Percentiles rank a stretch among this genome's conserved stretches.
These are phyloP conservation scores for Pseudogymnoascus destructans DNA, from an alignment of 2,329 filamentous ascomycete genomes.

Conservation along the genomic window DNA sequence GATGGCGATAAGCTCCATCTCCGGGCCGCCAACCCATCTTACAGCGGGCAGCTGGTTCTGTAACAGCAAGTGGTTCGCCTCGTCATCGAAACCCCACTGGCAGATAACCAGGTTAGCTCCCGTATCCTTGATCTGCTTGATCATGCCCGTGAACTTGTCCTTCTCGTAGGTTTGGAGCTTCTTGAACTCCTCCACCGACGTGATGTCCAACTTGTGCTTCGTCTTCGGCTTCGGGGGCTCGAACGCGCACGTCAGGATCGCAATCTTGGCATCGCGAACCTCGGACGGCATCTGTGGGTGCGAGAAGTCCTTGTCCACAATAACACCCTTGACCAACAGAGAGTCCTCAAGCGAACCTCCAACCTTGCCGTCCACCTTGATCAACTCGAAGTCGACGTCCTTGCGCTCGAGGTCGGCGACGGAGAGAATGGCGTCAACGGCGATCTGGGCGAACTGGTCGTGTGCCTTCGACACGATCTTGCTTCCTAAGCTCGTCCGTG, in stretches of 20 bases:
- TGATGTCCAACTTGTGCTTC: constrained; percentile 98
- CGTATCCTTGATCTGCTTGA: constrained; percentile 92
- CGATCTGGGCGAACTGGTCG: constrained; percentile 95
- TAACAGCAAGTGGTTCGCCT: constrained; percentile 92
- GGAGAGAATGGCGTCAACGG: constrained; percentile 89
- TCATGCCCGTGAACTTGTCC: constrained; percentile 97
- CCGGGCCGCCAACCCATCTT: constrained; percentile 93
- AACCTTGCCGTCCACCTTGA: constrained; percentile 98
- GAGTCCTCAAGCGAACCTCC: constrained; percentile 89
- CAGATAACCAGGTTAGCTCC: constrained; percentile 96
- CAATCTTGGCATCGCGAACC: constrained; percentile 89
- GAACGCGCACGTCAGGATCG: constrained; percentile 94
- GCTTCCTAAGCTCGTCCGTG: constrained; percentile 88
- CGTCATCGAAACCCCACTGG: constrained; percentile 99
- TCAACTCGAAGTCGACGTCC: constrained; percentile 97
- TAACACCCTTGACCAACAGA: constrained; percentile 90
- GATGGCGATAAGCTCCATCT: constrained; percentile 97
- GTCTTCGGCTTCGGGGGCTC: constrained; percentile 99
- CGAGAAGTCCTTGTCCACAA: constrained; percentile 99
- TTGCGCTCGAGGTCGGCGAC: constrained; percentile 92
- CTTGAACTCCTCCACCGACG: constrained; percentile 94
- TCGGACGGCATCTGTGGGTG: constrained; percentile 98
- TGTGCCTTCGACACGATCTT: constrained; percentile 99
- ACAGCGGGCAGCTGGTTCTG: constrained; percentile 95
- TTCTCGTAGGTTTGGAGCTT: constrained; percentile 92